These are phyloP conservation scores for Closterium sp. DNA, from an alignment of 139 green algal genomes.

Conservation along the genomic window DNA sequence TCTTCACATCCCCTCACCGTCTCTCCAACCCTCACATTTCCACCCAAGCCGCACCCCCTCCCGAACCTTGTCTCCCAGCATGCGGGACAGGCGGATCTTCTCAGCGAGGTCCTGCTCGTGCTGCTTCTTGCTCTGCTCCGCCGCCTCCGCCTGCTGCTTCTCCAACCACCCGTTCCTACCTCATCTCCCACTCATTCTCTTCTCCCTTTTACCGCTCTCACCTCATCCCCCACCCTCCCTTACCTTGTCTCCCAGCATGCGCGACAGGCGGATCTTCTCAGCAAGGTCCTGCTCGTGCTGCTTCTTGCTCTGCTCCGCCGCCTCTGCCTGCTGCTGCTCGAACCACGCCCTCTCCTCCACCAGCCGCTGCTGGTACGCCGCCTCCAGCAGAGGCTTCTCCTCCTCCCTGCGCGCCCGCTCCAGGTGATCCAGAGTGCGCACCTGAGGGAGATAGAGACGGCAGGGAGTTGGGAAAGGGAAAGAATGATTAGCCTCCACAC, in stretches of 20 bases:
- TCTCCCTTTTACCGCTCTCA: no score
- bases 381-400: constrained; percentile 67
- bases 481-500: no score
- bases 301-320: constrained; percentile 47
- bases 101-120: constrained; percentile 71
- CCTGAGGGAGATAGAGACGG: no score
- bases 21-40: no score
- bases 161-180: constrained; percentile 53
- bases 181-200: no score
- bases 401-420: constrained; percentile 90
- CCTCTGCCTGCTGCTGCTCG: constrained; percentile 52
- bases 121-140: constrained; percentile 55
- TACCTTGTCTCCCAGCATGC: constrained; percentile 56
- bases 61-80: constrained; percentile 54
- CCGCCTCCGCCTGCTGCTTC: constrained; percentile 53
- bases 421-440: constrained; percentile 82
- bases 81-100: constrained; percentile 67
- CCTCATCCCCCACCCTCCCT: no score
- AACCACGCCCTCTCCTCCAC: constrained; percentile 66
- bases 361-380: no score
- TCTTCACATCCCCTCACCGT: no score
- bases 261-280: constrained; percentile 71
- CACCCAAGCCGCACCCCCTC: no score
- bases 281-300: constrained; percentile 71
- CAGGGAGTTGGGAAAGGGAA: no score